Evolutionary conservation across 192 early-diverging fungal genomes (phyloP), one percentile per base, ranked within the genome.

Genomic region (Backusella parvicylindrica): DNA sequence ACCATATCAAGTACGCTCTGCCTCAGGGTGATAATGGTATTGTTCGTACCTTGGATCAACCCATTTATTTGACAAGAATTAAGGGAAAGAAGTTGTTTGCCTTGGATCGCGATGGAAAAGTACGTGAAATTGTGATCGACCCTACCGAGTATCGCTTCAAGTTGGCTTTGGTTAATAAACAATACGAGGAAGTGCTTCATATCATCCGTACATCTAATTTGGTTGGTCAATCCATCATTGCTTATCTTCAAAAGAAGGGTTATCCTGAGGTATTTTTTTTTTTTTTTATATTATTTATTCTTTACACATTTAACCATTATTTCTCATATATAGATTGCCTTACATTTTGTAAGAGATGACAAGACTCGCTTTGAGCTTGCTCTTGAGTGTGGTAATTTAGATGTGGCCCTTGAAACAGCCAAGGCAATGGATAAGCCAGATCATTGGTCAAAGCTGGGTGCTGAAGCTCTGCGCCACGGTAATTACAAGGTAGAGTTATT

Each of bases 91-190:
- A 88, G 49, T 82, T 98, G 11, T 90, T 92, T 83, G 92, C 91
- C 73, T 81, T 99, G 21, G 95, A 98, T 81, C 93, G 98, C 68
- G 95, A 97, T 71, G 95, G 92, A 69, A 94, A 93, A 77, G 89
- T 95, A n/a, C 86, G 91, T 36, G 87, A 91, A 6, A 90, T 99
- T 65, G 88, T 90, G 70, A 93, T 99, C 67, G 98, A 99, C 73
- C 96, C 97, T 2, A 98, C 96, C n/a, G 98, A 99, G 81, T 99
- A 98, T 85, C 90, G 92, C 4, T 99, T 99, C 92, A 99, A 99
- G 84, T 85, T 97, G 60, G 95, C 98, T 1, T 85, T 99, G 37
- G 89, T 95, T 36, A 89, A 92, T 72, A 88, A 91, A 50, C 95
- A 99, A 83, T 98, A 98, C 82, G 95, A 97, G 71, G 94, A 98